Evolutionary conservation across 2,329 filamentous ascomycete genomes (phyloP).

Genomic region (Graphiopsis chlorocephala): DNA sequence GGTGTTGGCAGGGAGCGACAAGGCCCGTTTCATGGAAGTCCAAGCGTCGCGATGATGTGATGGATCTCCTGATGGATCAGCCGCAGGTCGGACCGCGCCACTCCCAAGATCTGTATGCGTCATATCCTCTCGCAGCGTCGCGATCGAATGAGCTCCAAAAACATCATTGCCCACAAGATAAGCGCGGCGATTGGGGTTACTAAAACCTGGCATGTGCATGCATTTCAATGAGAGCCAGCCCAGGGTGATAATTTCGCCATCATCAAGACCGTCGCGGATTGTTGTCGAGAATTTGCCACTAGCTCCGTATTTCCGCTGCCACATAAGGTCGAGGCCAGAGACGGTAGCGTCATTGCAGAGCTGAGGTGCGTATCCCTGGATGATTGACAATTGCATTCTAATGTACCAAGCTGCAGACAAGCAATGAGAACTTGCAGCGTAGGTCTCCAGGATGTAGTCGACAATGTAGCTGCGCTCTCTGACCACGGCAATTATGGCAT

Average conservation of each 20-base stretch:
- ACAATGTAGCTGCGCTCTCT: slow-evolving; percentile 6
- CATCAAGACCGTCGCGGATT: not conserved
- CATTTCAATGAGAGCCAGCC: not conserved
- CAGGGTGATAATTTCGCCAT: not conserved
- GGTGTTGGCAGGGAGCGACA: not conserved
- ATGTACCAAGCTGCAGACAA: slow-evolving; percentile 15
- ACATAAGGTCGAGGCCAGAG: slow-evolving; percentile 2
- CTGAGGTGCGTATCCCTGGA: slow-evolving; percentile 1
- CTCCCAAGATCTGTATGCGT: too few relatives aligned
- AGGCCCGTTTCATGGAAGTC: not conserved
- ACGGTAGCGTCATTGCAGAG: slow-evolving; percentile 11
- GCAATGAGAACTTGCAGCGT: not conserved
- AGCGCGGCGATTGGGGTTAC: not conserved
- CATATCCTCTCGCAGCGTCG: too few relatives aligned
- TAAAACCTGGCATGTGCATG: slow-evolving; percentile 11
- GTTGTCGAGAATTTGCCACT: slow-evolving; percentile 4
- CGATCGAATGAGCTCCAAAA: slow-evolving; percentile 12
- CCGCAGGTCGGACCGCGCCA: not conserved
- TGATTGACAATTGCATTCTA: slow-evolving; percentile 12
- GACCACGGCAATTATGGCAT: slow-evolving; percentile 6
- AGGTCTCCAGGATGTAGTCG: slow-evolving; percentile 15
- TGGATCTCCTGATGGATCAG: not conserved
- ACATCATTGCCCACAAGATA: slow-evolving; percentile 7
- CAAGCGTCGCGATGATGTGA: not conserved
- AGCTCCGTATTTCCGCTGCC: slow-evolving; percentile 13